Base-by-base conservation (phyloP, 2,329 filamentous ascomycete species). In the Diaporthe batatas region DNA sequence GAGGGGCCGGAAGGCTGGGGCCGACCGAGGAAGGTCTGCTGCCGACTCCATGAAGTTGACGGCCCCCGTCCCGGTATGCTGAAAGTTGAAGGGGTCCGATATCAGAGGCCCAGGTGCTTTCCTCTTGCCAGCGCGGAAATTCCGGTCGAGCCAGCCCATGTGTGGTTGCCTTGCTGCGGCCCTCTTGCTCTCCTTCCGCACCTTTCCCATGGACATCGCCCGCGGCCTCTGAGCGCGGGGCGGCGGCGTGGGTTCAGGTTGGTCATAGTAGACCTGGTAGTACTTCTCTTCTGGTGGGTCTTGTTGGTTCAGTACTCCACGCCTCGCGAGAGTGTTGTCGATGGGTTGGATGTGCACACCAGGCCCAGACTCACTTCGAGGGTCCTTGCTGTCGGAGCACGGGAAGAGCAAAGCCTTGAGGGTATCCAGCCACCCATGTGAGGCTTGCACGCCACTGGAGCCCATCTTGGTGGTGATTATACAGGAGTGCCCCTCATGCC, bases 21-120 rank as follows among this genome's bases (percentile, higher is more conserved):
- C 81, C 6, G 80, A 79, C 47, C 76, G 78, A 71, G 76, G 80
- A 76, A 68, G 76, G 72, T 71, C 79, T 58, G 80, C 75, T 8
- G 73, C 69, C 76, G 67, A 81, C 44, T 68, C 59, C 54, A 81
- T 79, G 68, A 83, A 81, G 62, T 84, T 82, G 72, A 82, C 82
- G n/a, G 84, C 81, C 59, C 83, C 84, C 23, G 86, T 87, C 70
- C 87, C 82, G 64, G 91, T 76, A 81, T 91, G 90, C 59, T 86
- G 87, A 77, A 92, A 92, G 79, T 91, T 84, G 62, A 86, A 86
- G 4, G 90, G 90, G 25, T 84, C 84, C 54, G 89, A 91, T 77
- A 92, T 91, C 73, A 84, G 83, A 79, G 87, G 86, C 80, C 87
- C 84, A 80, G 86, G 88, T 78, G 86, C 54, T 65, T 67, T 73